These are phyloP conservation scores for Pseudoscleropodium purum DNA, from an alignment of 225 moss, liverwort and hornwort genomes.

Conservation along the genomic window DNA sequence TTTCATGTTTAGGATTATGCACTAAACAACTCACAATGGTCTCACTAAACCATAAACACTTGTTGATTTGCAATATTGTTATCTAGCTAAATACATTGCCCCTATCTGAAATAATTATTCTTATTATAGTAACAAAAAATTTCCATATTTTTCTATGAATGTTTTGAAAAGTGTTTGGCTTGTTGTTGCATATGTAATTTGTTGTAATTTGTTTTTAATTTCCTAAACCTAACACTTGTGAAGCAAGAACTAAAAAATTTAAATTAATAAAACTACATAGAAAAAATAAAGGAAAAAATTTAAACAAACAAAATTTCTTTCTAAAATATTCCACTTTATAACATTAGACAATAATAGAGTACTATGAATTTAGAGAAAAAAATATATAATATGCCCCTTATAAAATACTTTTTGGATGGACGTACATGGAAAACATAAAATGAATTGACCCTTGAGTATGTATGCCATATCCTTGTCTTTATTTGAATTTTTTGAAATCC, in stretches of 20 bases:
- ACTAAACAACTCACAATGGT: background rate
- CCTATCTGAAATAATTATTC: rapidly evolving
- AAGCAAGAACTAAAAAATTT: background rate
- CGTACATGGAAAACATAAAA: no score
- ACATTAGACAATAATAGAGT: no score
- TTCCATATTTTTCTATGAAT: background rate
- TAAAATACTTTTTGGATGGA: no score
- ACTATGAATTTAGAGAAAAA: no score
- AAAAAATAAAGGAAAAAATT: no score
- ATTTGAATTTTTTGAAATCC: no score
- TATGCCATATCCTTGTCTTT: no score
- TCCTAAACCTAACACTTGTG: background rate
- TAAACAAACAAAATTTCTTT: no score
- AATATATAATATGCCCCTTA: no score
- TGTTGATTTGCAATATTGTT: background rate
- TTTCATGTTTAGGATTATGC: background rate
- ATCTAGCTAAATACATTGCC: background rate
- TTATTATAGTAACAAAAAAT: background rate
- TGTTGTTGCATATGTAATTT: background rate
- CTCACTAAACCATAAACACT: background rate
- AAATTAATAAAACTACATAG: background rate
- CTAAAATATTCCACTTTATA: no score
- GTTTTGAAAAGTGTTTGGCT: background rate
- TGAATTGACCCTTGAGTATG: no score
- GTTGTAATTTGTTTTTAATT: background rate